Evolutionary conservation across 139 green algal species (phyloP).

Genomic region (Volvox africanus): DNA sequence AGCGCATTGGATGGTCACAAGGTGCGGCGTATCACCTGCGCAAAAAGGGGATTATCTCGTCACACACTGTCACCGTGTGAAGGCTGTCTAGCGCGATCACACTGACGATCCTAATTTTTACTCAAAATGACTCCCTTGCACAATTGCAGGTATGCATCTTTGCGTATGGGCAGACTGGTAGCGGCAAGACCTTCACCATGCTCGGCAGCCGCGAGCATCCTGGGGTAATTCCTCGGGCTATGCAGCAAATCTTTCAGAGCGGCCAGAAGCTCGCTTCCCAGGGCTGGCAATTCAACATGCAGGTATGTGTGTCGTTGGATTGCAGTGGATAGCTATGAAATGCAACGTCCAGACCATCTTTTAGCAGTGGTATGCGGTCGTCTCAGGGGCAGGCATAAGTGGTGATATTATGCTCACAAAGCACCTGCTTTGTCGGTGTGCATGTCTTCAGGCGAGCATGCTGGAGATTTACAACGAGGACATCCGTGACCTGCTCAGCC

Average conservation of each 20-base stretch:
- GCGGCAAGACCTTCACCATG: conserved; percentile 92
- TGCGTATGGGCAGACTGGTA: conserved; percentile 91
- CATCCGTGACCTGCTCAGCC: conserved; percentile 83
- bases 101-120: too few species aligned
- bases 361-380: background rate
- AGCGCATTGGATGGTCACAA: conserved; percentile 93
- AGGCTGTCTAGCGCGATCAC: too few species aligned
- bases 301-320: conserved; percentile 46
- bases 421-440: too few species aligned
- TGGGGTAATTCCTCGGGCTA: conserved; percentile 89
- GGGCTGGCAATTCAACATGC: conserved; percentile 92
- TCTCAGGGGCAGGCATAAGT: too few species aligned
- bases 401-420: too few species aligned
- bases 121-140: background rate
- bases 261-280: conserved; percentile 70
- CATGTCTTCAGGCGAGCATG: conserved; percentile 78
- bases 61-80: too few species aligned
- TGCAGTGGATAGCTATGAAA: background rate
- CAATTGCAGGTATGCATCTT: conserved; percentile 89
- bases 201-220: conserved; percentile 73
- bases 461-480: conserved; percentile 98
- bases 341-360: background rate
- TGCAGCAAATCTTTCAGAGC: conserved; percentile 74
- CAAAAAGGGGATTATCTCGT: too few species aligned
- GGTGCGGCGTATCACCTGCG: conserved; percentile 56